These are phyloP conservation scores for Venustampulla echinocandica DNA, from an alignment of 495 filamentous ascomycete species.

Conservation along the genomic window DNA sequence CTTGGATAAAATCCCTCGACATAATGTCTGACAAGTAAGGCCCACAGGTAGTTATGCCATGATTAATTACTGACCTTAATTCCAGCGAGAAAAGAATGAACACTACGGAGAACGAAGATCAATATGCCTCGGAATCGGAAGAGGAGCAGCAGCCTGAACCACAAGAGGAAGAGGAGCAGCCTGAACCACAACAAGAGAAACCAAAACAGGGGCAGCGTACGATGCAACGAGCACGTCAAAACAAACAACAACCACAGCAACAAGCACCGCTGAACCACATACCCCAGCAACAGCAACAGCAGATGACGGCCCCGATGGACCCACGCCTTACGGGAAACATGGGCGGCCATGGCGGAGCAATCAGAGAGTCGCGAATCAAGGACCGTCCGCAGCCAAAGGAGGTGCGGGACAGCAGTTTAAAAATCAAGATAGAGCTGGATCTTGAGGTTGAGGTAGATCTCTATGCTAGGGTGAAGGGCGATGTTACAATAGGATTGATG, in stretches of 20 bases:
- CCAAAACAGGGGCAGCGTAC: conserved; percentile 17
- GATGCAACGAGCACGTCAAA: conserved; percentile 22
- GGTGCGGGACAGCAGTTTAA: conserved; percentile 20
- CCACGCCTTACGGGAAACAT: conserved; percentile 16
- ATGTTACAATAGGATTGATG: conserved; percentile 24
- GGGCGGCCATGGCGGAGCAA: conserved; percentile 20
- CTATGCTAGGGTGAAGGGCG: conserved; percentile 24
- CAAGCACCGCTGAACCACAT: not conserved
- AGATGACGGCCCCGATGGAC: conserved; percentile 5
- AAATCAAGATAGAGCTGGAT: conserved; percentile 25
- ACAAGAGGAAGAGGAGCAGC: conserved; percentile 1
- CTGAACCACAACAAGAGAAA: not conserved
- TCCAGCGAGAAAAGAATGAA: conserved; percentile 17
- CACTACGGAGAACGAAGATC: conserved; percentile 10
- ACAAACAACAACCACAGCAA: conserved; percentile 7
- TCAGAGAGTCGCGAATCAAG: conserved; percentile 24
- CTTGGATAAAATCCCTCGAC: too few relatives aligned
- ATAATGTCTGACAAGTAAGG: conserved; percentile 10
- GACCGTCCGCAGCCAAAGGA: conserved; percentile 18
- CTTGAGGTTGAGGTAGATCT: conserved; percentile 26
- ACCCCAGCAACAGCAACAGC: conserved; percentile 8
- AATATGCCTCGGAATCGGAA: conserved; percentile 25
- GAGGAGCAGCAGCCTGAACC: conserved; percentile 17
- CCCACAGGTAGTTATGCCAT: not conserved
- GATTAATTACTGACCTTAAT: not conserved